Base-by-base conservation (phyloP, 805 yeast species). In the Saturnispora sekii region DNA sequence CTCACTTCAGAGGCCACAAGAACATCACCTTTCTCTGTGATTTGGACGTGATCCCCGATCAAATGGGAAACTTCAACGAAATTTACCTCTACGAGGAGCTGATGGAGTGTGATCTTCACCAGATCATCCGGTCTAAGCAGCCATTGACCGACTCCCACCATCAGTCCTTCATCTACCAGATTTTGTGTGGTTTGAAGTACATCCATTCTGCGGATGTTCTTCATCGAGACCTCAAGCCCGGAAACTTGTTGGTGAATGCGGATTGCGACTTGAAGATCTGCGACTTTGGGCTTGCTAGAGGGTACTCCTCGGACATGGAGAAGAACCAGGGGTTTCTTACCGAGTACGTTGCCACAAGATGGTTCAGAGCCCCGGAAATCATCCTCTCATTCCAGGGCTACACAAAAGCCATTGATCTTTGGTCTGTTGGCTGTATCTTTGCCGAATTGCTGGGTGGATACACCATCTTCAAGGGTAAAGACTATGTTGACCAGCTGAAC, bases 61-160 rank as follows among this genome's bases (percentile, higher is more conserved):
- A 73, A 2, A 66, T 71, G 14, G 80, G 80, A 3, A 76, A 77
- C 43, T 90, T 90, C 69, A 88, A 89, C 63, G 98, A 94, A 57
- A 73, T 93, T 10, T 93, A 93, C 54, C 70, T 93, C 7, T 93
- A 93, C 58, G 98, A 93, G 63, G 98, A 90, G 64, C 70, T 90
- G 55, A 93, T 93, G 97, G 97, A 90, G 63, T 90, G 97, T 65
- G 98, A 93, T 63, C 82, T 93, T 87, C 96, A 90, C 64, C 97
- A 90, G 63, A 93, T 93, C 57, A 90, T 93, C 51, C 75, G 95
- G 53, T 84, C 96, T 10, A 90, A 89, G 16, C 97, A 93, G 63
- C 84, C 95, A 0, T 70, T 93, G 52, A 86, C 96, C 1, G 97
- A 93, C 61, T 86, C 89, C 30, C 98, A 93, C 63, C 89, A 85